Conservation (phyloP, 2,329 filamentous ascomycete genomes). For the Talaromyces amestolkiae region DNA sequence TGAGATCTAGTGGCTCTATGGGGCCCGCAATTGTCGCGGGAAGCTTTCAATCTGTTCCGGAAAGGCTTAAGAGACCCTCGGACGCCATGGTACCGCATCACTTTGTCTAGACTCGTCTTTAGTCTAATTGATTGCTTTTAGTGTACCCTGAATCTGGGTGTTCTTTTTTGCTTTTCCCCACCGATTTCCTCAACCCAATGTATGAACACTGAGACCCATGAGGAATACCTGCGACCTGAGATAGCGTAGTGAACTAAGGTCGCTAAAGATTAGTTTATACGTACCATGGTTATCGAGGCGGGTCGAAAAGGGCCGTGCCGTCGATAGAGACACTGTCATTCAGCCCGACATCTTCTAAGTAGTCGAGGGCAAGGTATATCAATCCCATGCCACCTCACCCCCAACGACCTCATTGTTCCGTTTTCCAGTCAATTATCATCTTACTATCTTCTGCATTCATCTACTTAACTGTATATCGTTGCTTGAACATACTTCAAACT, state of each 20-base stretch:
- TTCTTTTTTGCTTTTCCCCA: conserved; percentile 1
- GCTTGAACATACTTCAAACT: not conserved
- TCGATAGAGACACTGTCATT: not conserved
- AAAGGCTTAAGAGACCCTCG: not conserved
- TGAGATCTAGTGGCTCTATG: conserved; percentile 2
- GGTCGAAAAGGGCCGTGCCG: conserved; percentile 8
- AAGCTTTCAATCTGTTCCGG: conserved; percentile 4
- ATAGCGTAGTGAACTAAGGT: not conserved
- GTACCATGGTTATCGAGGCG: not conserved
- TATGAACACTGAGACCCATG: not conserved
- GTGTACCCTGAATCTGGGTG: conserved; percentile 11
- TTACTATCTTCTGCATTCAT: not conserved
- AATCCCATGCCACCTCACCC: conserved; percentile 6
- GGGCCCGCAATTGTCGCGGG: not conserved
- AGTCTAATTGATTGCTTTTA: conserved; percentile 1
- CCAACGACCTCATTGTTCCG: not conserved
- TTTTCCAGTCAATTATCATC: not conserved
- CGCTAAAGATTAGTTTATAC: not conserved
- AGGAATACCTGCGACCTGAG: not conserved
- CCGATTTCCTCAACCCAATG: not conserved
- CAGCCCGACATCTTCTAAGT: conserved; percentile 7
- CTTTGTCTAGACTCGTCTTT: conserved; percentile 6
- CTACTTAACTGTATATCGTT: not conserved
- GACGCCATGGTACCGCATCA: conserved; percentile 6
- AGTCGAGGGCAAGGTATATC: conserved; percentile 4